These are phyloP conservation scores for Macrolepiota fuliginosa DNA, from an alignment of 768 basidiomycete species.

Conservation along the genomic window DNA sequence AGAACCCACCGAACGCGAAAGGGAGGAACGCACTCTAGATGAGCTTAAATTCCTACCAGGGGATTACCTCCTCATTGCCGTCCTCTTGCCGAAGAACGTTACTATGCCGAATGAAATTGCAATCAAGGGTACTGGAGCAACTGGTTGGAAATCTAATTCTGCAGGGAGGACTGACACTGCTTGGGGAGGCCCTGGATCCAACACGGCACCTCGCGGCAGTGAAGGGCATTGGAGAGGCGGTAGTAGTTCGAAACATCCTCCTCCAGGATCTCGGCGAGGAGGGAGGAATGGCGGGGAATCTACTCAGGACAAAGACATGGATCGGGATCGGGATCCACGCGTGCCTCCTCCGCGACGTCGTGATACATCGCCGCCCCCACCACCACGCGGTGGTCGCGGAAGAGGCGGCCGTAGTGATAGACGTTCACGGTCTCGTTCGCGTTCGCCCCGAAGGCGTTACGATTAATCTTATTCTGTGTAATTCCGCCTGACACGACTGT, in stretches of 20 bases:
- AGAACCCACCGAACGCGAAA: slow-evolving; percentile 34
- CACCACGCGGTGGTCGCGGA: slow-evolving; percentile 32
- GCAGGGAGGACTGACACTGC: slow-evolving; percentile 16
- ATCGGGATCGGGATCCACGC: slow-evolving; percentile 35
- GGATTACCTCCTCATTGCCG: slow-evolving; percentile 74
- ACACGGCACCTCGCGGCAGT: slow-evolving; percentile 36
- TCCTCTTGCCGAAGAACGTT: slow-evolving; percentile 69
- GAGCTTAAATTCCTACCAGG: slow-evolving; percentile 80
- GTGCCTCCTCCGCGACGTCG: slow-evolving; percentile 47
- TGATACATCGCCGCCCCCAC: slow-evolving; percentile 46
- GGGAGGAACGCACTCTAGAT: slow-evolving; percentile 71
- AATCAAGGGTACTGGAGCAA: slow-evolving; percentile 45
- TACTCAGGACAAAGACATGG: slow-evolving; percentile 28
- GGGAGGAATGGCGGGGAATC: slow-evolving; percentile 37
- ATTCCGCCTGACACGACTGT: neutral
- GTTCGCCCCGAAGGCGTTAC: slow-evolving; percentile 19
- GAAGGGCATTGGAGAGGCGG: slow-evolving; percentile 78
- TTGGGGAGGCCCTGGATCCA: slow-evolving; percentile 30
- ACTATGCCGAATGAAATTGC: slow-evolving; percentile 48
- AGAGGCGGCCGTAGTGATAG: slow-evolving; percentile 36
- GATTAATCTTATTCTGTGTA: neutral
- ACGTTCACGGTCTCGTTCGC: slow-evolving; percentile 38
- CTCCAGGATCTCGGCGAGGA: slow-evolving; percentile 40
- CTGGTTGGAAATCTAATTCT: slow-evolving; percentile 20
- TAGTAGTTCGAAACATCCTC: slow-evolving; percentile 43